These are phyloP conservation scores for slime mould (Dictyostelium discoideum) DNA, from an alignment of 78 protist genomes.

Conservation along the genomic window dicty_2.7 NC_007089.4:6083001-6083500, in stretches of 20 bases:
- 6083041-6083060: constrained; percentile 71
- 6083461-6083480: constrained; percentile 4
- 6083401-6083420: constrained; percentile 58
- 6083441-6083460: constrained; percentile 62
- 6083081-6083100: constrained; percentile 61
- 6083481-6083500: background rate
- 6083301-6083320: constrained; percentile 86
- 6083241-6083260: constrained; percentile 84
- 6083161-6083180: constrained; percentile 75
- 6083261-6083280: constrained; percentile 90
- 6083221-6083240: constrained; percentile 88
- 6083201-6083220: constrained; percentile 75
- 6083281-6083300: constrained; percentile 88
- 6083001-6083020: constrained; percentile 18
- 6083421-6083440: constrained; percentile 38
- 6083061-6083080: constrained; percentile 88
- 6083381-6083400: constrained; percentile 70
- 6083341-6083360: constrained; percentile 64
- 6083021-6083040: constrained; percentile 44
- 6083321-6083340: constrained; percentile 54
- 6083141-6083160: constrained; percentile 77
- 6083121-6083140: constrained; percentile 69
- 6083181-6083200: constrained; percentile 66
- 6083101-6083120: constrained; percentile 74
- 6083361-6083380: constrained; percentile 26